These are phyloP conservation scores for Juglanconis juglandina DNA, from an alignment of 2,329 filamentous ascomycete species.

Conservation along the genomic window DNA sequence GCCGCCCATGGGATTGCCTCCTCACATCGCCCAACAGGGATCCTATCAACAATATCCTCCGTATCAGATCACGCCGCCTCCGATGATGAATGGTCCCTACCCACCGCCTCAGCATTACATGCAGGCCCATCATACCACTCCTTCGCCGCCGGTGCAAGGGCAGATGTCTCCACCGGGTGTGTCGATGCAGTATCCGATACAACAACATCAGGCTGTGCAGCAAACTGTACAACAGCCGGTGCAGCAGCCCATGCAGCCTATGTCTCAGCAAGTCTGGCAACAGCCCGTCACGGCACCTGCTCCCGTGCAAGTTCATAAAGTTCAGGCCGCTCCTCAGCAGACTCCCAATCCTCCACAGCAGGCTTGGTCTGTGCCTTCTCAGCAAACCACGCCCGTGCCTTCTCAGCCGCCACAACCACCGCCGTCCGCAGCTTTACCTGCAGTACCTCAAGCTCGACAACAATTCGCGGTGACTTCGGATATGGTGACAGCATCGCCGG, in stretches of 20 bases:
- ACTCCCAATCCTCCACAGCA: background rate
- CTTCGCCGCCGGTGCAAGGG: slow-evolving; percentile 7
- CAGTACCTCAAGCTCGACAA: background rate
- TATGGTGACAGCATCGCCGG: background rate
- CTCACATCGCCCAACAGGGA: slow-evolving; percentile 12
- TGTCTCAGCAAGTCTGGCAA: background rate
- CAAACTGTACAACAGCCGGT: background rate
- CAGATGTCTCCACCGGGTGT: slow-evolving; percentile 4
- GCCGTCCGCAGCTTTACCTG: background rate
- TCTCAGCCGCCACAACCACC: background rate
- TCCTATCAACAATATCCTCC: slow-evolving; percentile 15
- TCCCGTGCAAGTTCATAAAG: background rate
- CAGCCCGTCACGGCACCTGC: background rate
- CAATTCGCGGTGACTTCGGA: slow-evolving; percentile 7
- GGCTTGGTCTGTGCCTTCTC: background rate
- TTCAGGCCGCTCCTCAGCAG: background rate
- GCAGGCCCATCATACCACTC: slow-evolving; percentile 2
- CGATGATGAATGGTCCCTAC: slow-evolving; percentile 8
- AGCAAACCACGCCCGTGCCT: slow-evolving; percentile 1
- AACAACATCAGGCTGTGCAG: background rate
- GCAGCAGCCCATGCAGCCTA: background rate
- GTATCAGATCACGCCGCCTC: slow-evolving; percentile 13
- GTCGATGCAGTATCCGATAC: background rate
- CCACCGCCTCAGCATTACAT: slow-evolving; percentile 15
- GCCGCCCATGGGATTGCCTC: slow-evolving; percentile 1